Conservation (phyloP, 169 alveolate species). For the Toxoplasma gondii region DNA sequence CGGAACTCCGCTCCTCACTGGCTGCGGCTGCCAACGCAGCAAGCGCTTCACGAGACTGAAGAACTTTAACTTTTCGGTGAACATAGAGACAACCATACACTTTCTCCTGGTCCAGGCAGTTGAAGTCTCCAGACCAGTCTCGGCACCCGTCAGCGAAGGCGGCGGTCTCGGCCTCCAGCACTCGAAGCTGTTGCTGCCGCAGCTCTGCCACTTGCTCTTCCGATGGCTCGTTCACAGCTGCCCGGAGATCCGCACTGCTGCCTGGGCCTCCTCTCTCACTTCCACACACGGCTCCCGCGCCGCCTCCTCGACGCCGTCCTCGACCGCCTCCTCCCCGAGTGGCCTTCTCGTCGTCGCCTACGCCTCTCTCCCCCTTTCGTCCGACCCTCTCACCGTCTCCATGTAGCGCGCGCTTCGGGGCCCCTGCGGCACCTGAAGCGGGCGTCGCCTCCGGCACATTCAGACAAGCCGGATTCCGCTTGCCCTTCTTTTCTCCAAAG, state of each 20-base stretch:
- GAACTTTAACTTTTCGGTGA: conserved; percentile 46
- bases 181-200: conserved; percentile 7
- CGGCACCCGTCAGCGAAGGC: conserved; percentile 29
- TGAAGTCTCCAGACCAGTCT: conserved; percentile 60
- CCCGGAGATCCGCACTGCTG: background rate
- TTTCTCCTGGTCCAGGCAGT: conserved; percentile 59
- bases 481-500: conserved; percentile 26
- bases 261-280: background rate
- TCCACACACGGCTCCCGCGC: background rate
- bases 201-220: background rate
- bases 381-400: conserved; percentile 52
- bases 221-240: background rate
- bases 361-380: background rate
- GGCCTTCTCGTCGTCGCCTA: background rate
- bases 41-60: conserved; percentile 1
- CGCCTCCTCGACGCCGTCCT: background rate
- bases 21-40: background rate
- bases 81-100: conserved; percentile 62
- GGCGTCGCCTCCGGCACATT: background rate
- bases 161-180: conserved; percentile 13
- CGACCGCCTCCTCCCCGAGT: conserved; percentile 3
- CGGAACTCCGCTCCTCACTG: background rate
- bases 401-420: conserved; percentile 29
- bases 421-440: background rate
- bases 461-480: background rate